These are phyloP conservation scores for Venturia aucupariae DNA, from an alignment of 2,329 filamentous ascomycete species.

Conservation along the genomic window DNA sequence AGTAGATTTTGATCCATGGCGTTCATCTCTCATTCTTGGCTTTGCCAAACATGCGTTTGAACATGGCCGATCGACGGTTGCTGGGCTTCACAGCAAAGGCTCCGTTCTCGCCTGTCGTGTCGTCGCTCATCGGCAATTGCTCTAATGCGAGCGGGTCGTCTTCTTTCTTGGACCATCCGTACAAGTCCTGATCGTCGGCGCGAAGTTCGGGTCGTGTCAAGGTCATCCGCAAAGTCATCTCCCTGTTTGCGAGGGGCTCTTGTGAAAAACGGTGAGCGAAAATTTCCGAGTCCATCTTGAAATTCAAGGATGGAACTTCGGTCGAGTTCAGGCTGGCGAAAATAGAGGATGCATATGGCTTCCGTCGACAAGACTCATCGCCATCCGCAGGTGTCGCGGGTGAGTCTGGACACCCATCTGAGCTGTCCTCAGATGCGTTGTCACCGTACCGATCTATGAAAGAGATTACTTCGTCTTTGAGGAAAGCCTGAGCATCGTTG, in stretches of 20 bases:
- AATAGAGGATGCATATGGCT: conserved; percentile 11
- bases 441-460: conserved; percentile 29
- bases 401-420: conserved; percentile 20
- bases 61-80: conserved; percentile 22
- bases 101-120: conserved; percentile 37
- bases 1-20: neutral
- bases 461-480: conserved; percentile 46
- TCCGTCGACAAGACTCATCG: neutral
- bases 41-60: conserved; percentile 28
- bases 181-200: conserved; percentile 61
- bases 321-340: conserved; percentile 7
- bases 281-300: conserved; percentile 9
- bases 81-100: conserved; percentile 36
- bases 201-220: conserved; percentile 82
- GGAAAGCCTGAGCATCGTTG: conserved; percentile 48
- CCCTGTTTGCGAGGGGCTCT: conserved; percentile 53
- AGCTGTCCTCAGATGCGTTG: conserved; percentile 21
- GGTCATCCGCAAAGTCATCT: conserved; percentile 97
- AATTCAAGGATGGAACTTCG: conserved; percentile 11
- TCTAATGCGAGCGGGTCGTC: conserved; percentile 47
- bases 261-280: conserved; percentile 34
- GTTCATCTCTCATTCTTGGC: conserved; percentile 20
- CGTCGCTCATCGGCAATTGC: conserved; percentile 40
- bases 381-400: conserved; percentile 30
- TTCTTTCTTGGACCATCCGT: conserved; percentile 51